These are phyloP conservation scores for Nicotiana rustica DNA, from an alignment of 305 asterid genomes.

Conservation along the genomic window DNA sequence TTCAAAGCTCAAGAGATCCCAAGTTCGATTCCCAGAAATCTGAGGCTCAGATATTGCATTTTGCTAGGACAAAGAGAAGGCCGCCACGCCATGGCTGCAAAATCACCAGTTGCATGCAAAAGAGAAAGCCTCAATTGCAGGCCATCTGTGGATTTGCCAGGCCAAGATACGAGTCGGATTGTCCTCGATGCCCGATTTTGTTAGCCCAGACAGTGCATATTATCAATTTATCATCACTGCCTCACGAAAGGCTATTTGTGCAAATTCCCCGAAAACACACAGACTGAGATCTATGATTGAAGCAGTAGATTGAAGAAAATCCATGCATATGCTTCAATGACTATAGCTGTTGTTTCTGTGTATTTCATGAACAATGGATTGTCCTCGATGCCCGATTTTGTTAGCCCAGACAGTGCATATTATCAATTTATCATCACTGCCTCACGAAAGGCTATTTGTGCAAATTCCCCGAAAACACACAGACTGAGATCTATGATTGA, in stretches of 20 bases:
- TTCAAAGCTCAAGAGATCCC: background rate
- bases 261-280: background rate
- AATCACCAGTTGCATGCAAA: conserved; percentile 29
- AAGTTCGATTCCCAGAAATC: background rate
- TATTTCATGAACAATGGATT: background rate
- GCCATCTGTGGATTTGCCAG: background rate
- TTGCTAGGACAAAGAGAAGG: background rate
- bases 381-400: background rate
- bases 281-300: background rate
- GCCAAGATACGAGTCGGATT: conserved; percentile 32
- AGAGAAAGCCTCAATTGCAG: conserved; percentile 31
- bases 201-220: background rate
- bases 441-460: background rate
- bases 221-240: conserved; percentile 35
- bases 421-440: conserved; percentile 35
- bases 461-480: background rate
- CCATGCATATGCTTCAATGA: background rate
- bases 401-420: background rate
- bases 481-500: background rate
- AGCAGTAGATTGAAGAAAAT: background rate
- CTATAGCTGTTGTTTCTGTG: background rate
- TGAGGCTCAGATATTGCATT: conserved; percentile 39
- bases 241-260: background rate
- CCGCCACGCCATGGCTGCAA: conserved; percentile 39
- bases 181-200: background rate